Evolutionary conservation across 305 asterid genomes (phyloP).

Genomic region (Rubia tinctorum): DNA sequence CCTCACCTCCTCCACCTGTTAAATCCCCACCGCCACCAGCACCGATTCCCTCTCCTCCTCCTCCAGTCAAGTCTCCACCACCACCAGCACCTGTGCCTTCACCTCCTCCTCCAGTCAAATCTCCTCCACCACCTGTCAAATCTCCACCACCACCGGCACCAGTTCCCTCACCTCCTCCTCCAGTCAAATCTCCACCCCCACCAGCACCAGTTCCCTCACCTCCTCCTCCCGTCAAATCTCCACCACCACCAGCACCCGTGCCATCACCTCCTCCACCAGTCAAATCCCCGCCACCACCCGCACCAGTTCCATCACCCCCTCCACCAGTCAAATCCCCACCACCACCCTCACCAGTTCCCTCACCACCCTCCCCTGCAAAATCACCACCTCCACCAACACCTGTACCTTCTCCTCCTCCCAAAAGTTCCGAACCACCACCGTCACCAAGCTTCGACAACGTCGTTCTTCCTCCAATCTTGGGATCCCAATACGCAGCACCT

Average conservation of each 20-base stretch:
- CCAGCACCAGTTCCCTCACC: not conserved
- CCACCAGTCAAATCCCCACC: conserved; percentile 12
- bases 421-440: not conserved
- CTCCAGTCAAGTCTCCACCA: not conserved
- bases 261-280: conserved; percentile 19
- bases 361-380: conserved; percentile 8
- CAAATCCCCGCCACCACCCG: not conserved
- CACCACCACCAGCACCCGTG: not conserved
- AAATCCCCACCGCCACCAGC: conserved; percentile 6
- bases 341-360: conserved; percentile 17
- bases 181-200: not conserved
- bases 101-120: conserved; percentile 12
- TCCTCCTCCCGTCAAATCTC: not conserved
- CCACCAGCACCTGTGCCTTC: not conserved
- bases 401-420: not conserved
- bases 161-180: not conserved
- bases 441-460: conserved; percentile 22
- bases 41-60: not conserved
- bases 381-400: conserved; percentile 3
- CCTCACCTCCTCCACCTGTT: conserved; percentile 1
- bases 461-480: conserved; percentile 17
- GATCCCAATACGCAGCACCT: conserved; percentile 19
- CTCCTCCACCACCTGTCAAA: too few species aligned
- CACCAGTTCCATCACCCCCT: conserved; percentile 8
- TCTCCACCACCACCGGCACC: conserved; percentile 24